A percentile compares a stretch with the other conserved stretches of the same genome.
Evolutionary conservation across 495 filamentous ascomycete genomes (phyloP).

Genomic region (Amorphotheca resinae): DNA sequence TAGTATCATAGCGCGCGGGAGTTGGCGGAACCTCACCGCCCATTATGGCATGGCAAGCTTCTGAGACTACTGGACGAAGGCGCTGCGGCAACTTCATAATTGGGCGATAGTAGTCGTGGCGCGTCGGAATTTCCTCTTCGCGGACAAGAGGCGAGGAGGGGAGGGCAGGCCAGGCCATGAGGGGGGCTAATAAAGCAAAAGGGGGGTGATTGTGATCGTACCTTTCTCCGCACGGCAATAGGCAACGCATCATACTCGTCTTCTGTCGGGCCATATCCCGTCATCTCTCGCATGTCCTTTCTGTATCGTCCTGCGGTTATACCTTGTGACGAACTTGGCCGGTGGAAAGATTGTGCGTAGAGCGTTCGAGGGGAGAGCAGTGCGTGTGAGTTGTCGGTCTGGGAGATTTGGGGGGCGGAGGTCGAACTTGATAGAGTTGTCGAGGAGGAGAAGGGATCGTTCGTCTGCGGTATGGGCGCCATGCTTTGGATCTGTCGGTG

Average conservation of each 20-base stretch:
- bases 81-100: too few species aligned
- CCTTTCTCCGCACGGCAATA: conserved; percentile 44
- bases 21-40: too few species aligned
- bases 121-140: too few species aligned
- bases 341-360: conserved; percentile 17
- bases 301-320: conserved; percentile 4
- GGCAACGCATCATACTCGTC: conserved; percentile 42
- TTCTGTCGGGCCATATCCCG: conserved; percentile 16
- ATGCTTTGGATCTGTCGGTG: too few species aligned
- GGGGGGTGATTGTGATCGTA: too few species aligned
- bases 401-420: conserved; percentile 10
- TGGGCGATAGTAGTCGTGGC: too few species aligned
- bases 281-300: conserved; percentile 21
- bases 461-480: neutral
- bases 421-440: conserved; percentile 20
- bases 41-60: too few species aligned
- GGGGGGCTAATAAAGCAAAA: too few species aligned
- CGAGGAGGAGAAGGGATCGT: conserved; percentile 36
- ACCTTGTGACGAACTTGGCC: conserved; percentile 16
- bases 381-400: neutral
- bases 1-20: too few species aligned
- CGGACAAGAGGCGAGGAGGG: too few species aligned
- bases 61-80: too few species aligned
- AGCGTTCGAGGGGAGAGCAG: conserved; percentile 12
- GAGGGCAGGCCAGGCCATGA: too few species aligned